Conservation (phyloP, 441 rosid species). For the Arabidopsis hybrid region DNA sequence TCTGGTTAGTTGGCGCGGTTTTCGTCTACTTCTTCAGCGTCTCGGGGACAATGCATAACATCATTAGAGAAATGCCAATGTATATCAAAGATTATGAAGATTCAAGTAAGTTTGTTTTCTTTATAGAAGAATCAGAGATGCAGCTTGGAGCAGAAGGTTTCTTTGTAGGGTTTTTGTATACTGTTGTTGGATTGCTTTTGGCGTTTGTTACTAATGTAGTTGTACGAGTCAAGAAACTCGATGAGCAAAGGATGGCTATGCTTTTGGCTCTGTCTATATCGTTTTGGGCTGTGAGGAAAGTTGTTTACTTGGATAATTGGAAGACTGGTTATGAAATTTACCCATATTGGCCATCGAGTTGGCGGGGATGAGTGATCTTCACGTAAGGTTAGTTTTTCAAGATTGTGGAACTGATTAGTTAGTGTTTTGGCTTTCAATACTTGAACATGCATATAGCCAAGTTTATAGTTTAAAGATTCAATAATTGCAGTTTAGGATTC, state of each 20-base stretch:
- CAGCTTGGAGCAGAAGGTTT: slow-evolving; percentile 81
- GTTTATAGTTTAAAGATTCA: background rate
- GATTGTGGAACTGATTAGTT: background rate
- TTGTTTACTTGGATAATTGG: slow-evolving; percentile 72
- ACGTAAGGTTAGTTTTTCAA: background rate
- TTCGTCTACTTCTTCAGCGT: slow-evolving; percentile 82
- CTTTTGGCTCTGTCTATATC: slow-evolving; percentile 52
- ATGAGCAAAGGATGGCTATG: slow-evolving; percentile 57
- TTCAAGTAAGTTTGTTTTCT: slow-evolving; percentile 60
- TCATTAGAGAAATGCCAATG: slow-evolving; percentile 70
- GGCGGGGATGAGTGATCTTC: slow-evolving; percentile 44
- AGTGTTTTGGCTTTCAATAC: background rate
- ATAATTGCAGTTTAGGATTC: background rate
- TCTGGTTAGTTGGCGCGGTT: slow-evolving; percentile 68
- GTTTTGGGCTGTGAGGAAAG: slow-evolving; percentile 71
- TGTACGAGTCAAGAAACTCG: slow-evolving; percentile 56
- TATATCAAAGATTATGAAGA: slow-evolving; percentile 61
- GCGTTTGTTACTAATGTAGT: slow-evolving; percentile 61
- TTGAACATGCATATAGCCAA: background rate
- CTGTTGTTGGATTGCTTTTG: slow-evolving; percentile 72
- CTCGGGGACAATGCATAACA: slow-evolving; percentile 72
- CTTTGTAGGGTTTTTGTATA: slow-evolving; percentile 69
- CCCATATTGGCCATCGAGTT: slow-evolving; percentile 75
- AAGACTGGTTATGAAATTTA: slow-evolving; percentile 77
- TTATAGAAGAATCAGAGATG: slow-evolving; percentile 70